Conservation (phyloP, 2,329 filamentous ascomycete species). For the Penicillium crustosum region DNA sequence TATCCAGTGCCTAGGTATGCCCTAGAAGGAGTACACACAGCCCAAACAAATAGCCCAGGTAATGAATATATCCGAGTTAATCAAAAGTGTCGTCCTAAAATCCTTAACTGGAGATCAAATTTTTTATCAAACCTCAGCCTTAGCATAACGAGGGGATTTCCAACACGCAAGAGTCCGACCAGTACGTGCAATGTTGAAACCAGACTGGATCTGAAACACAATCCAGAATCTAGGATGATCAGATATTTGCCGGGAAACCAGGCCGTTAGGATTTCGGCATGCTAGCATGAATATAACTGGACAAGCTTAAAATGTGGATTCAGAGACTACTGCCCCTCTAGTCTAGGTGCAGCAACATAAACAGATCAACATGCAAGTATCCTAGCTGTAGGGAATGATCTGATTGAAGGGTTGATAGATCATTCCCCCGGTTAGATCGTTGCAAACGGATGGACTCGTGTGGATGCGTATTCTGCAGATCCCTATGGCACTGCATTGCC, state of each 20-base stretch:
- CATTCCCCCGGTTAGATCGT: neutral
- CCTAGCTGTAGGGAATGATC: neutral
- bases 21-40: neutral
- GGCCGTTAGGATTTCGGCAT: neutral
- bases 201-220: slow-evolving; percentile 15
- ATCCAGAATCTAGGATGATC: neutral
- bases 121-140: too few species aligned
- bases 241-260: neutral
- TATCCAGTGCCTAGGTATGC: too few species aligned
- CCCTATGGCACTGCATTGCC: too few species aligned
- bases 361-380: neutral
- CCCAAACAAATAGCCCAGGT: neutral
- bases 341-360: neutral
- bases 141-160: neutral
- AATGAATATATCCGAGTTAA: neutral
- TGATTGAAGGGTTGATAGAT: neutral
- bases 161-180: slow-evolving; percentile 3
- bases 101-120: neutral
- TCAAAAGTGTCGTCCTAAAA: neutral
- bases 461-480: neutral
- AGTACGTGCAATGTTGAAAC: slow-evolving; percentile 8
- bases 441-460: neutral
- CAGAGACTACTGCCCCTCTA: neutral
- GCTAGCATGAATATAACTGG: neutral
- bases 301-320: neutral